These are phyloP conservation scores for Mucor saturninus DNA, from an alignment of 371 early-diverging fungal species.

Conservation along the genomic window DNA sequence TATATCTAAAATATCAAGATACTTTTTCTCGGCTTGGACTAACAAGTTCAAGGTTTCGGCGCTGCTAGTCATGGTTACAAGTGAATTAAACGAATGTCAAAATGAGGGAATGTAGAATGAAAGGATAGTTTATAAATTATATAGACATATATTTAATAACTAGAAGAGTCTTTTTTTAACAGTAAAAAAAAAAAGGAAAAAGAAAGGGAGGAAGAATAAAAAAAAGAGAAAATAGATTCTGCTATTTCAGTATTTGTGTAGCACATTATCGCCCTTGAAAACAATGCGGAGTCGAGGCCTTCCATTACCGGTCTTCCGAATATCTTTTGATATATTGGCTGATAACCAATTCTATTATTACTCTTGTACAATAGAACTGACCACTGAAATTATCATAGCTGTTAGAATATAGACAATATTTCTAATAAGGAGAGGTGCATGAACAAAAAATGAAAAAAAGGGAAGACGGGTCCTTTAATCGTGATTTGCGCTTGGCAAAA, in stretches of 20 bases:
- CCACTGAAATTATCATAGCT: too few species aligned
- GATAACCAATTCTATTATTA: neutral
- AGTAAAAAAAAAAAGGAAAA: conserved; percentile 6
- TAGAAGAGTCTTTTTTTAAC: too few species aligned
- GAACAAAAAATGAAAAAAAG: too few species aligned
- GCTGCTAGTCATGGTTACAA: conserved; percentile 7
- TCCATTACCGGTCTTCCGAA: conserved; percentile 4
- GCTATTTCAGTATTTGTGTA: neutral
- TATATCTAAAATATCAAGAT: conserved; percentile 30
- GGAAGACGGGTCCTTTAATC: too few species aligned
- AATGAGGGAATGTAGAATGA: conserved; percentile 12
- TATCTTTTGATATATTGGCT: neutral
- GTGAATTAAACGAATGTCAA: conserved; percentile 8
- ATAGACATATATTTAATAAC: neutral
- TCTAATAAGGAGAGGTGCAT: too few species aligned
- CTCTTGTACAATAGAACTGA: neutral
- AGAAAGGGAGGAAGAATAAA: conserved; percentile 4
- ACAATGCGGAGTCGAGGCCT: conserved; percentile 25
- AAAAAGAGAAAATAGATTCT: neutral
- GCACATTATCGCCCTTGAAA: conserved; percentile 22
- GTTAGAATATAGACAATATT: too few species aligned
- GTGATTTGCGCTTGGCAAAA: too few species aligned
- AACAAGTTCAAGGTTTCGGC: conserved; percentile 24
- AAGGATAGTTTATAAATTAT: conserved; percentile 8
- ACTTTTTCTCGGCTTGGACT: conserved; percentile 34